These are phyloP conservation scores for Suillus discolor DNA, from an alignment of 768 basidiomycete genomes.

Conservation along the genomic window DNA sequence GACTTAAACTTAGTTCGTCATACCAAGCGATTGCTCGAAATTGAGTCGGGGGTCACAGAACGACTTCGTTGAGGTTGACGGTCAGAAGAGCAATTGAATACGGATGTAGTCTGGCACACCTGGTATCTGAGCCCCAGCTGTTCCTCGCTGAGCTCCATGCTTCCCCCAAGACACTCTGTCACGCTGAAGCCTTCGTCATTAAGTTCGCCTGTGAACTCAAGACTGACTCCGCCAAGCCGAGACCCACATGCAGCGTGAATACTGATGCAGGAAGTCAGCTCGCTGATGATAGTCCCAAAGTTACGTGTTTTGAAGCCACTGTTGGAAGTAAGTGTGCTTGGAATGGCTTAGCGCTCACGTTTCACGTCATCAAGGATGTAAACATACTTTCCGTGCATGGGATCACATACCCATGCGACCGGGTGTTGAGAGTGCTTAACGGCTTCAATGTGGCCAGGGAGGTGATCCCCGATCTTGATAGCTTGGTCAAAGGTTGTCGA, in stretches of 20 bases:
- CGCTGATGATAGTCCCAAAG: constrained; percentile 86
- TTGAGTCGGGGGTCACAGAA: constrained; percentile 96
- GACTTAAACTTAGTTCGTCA: constrained; percentile 25
- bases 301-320: constrained; percentile 88
- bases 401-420: constrained; percentile 94
- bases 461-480: constrained; percentile 68
- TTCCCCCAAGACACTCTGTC: constrained; percentile 95
- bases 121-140: constrained; percentile 91
- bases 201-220: constrained; percentile 92
- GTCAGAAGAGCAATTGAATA: background rate
- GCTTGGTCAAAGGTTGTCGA: background rate
- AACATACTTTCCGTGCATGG: constrained; percentile 97
- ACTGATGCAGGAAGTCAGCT: constrained; percentile 78
- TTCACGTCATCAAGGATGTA: constrained; percentile 6
- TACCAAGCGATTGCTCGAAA: constrained; percentile 93
- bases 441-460: constrained; percentile 78
- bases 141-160: constrained; percentile 91
- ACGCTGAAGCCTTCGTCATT: constrained; percentile 92
- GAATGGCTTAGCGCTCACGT: background rate
- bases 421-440: constrained; percentile 83
- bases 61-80: constrained; percentile 44
- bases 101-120: constrained; percentile 37
- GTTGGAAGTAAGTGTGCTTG: constrained; percentile 79
- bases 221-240: constrained; percentile 78
- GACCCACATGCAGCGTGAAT: constrained; percentile 80